Base-by-base conservation (phyloP, 169 alveolate genomes). In the Babesia sp. region DNA sequence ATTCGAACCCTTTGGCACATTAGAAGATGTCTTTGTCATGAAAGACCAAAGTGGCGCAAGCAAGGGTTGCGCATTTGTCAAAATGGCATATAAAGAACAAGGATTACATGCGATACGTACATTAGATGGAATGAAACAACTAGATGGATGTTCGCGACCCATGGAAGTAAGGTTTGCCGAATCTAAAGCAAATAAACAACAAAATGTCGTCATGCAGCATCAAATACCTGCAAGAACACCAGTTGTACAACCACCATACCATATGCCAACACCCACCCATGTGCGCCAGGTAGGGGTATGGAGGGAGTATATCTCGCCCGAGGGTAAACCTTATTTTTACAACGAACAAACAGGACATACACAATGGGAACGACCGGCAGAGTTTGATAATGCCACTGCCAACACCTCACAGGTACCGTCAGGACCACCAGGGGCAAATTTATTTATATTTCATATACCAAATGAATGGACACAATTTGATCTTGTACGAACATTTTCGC, bases 371-470 rank as follows among this genome's bases (percentile, higher is more conserved):
- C 80, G 84, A 82, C 97, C 97, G 24, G 87, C 91, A 44, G 97
- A 94, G 45, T 86, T 94, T 46, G 92, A 87, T 37, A 78, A 71
- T 53, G n/a, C n/a, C n/a, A 59, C 54, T 29, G 70, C 61, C 29
- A 14, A n/a, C 81, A 41, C 44, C 41, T 7, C 56, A 6, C 60
- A 56, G 51, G 60, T 34, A 29, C 78, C 69, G 26, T 29, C 83
- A 20, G 98, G 98, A 8, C 98, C 97, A 16, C 94, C 95, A 0
- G 98, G 98, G n/a, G 93, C 97, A 31, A 95, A 95, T 56, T 81
- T 95, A n/a, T 95, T 95, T 79, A 90, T 95, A 50, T 95, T 95
- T 86, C 97, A 95, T 89, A 88, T 95, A 26, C 98, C 98, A 22
- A 86, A 86, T 57, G 96, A 94, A 46, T 95, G 98, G 98, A 92